Conservation (phyloP, 2,329 filamentous ascomycete genomes). For the Trichoderma breve region DNA sequence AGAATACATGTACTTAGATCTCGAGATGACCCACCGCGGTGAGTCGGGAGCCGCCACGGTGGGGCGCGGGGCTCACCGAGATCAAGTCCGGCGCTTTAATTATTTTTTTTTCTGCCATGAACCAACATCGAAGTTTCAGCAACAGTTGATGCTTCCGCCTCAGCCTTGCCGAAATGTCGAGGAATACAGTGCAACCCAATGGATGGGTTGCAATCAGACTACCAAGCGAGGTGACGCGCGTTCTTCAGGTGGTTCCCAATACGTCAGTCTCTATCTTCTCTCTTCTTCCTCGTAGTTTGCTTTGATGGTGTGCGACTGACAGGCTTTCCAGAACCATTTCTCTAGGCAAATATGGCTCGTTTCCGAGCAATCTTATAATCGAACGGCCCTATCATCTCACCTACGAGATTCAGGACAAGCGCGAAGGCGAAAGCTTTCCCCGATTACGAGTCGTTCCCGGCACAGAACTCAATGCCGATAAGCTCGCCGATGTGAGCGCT, state of each 20-base stretch:
- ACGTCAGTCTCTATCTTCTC: slow-evolving; percentile 44
- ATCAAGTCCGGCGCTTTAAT: slow-evolving; percentile 20
- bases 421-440: slow-evolving; percentile 61
- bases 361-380: slow-evolving; percentile 84
- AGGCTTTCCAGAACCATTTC: slow-evolving; percentile 67
- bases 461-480: slow-evolving; percentile 78
- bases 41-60: background rate
- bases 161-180: slow-evolving; percentile 29
- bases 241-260: slow-evolving; percentile 59
- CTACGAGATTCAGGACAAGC: slow-evolving; percentile 79
- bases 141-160: background rate
- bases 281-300: background rate
- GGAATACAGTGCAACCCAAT: slow-evolving; percentile 48
- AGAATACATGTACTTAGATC: background rate
- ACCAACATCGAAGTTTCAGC: background rate
- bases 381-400: slow-evolving; percentile 90
- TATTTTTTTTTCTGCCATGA: slow-evolving; percentile 20
- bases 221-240: slow-evolving; percentile 56
- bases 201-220: slow-evolving; percentile 60
- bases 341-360: slow-evolving; percentile 88
- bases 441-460: slow-evolving; percentile 76
- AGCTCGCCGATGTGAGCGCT: slow-evolving; percentile 51
- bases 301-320: slow-evolving; percentile 26
- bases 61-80: slow-evolving; percentile 34
- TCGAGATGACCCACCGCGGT: background rate